Evolutionary conservation across 495 filamentous ascomycete species (phyloP).

Genomic region (Aspergillus sparsus): DNA sequence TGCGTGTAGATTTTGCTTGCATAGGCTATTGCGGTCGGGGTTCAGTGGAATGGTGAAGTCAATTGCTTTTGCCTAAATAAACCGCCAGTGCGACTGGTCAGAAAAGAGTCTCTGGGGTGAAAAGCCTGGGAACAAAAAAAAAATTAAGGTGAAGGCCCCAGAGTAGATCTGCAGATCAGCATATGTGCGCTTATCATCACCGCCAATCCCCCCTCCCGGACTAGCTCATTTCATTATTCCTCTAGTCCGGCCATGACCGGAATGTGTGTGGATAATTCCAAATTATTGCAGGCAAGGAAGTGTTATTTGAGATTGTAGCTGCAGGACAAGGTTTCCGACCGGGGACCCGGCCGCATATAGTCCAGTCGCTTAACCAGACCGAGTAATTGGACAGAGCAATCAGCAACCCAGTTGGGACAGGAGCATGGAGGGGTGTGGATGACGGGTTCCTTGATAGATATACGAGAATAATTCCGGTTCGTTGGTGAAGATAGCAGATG

Average conservation of each 20-base stretch:
- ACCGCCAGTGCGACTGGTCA: no score
- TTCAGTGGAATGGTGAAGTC: no score
- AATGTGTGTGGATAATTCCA: constrained; percentile 6
- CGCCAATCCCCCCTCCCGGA: background rate
- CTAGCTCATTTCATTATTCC: background rate
- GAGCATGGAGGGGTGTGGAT: background rate
- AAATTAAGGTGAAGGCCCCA: constrained; percentile 3
- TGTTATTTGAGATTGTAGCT: constrained; percentile 4
- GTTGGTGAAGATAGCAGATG: background rate
- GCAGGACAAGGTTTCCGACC: constrained; percentile 15
- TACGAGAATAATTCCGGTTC: constrained; percentile 11
- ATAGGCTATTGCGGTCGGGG: no score
- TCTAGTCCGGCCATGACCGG: background rate
- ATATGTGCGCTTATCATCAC: constrained; percentile 4
- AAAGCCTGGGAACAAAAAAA: background rate
- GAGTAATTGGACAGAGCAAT: background rate
- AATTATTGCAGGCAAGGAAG: constrained; percentile 7
- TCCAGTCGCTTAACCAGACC: background rate
- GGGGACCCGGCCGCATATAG: background rate
- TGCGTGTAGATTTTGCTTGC: no score
- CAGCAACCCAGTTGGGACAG: background rate
- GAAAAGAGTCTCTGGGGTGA: background rate
- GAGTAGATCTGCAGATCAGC: constrained; percentile 5
- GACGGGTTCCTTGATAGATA: background rate
- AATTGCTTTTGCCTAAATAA: no score